Base-by-base conservation (phyloP, 1,284 basidiomycete genomes). In the Moesziomyces aphidis region DNA sequence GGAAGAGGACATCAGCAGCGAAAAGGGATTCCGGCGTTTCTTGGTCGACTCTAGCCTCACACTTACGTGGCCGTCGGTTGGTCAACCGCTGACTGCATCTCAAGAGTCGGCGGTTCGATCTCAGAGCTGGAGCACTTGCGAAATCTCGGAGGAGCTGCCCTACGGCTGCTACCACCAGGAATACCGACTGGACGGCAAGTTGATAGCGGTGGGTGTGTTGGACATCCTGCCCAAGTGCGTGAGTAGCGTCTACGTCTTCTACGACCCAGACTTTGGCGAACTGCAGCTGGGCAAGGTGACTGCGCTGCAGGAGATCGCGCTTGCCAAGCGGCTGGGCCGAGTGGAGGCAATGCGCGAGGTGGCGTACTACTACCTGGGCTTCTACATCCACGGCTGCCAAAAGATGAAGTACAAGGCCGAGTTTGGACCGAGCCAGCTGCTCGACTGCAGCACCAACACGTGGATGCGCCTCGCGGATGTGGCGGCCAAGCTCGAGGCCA, bases 371-470 rank as follows among this genome's bases (percentile, higher is more conserved):
- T 78, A 78, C 46, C 43, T 79, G 52, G 77, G 78, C 42, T 80
- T 66, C 55, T 80, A 78, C 65, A 78, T 80, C 43, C 66, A 75
- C 52, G 58, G 54, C 0, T 99, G 95, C 79, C 89, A 87, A 58
- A 99, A 99, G 86, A 99, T 99, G 97, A 88, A 89, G 64, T 99
- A 99, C 86, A 99, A 99, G 85, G 94, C 91, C 24, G 93, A 96
- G 57, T 99, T 95, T 76, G 84, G 87, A 0, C 96, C 97, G 0
- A 95, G 93, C 5, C 93, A 90, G 80, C 88, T 99, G 8, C 89
- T 91, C 15, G 96, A 99, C 36, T 71, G 67, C 54, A 46, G 43
- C 53, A 52, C 26, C 43, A 59, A 76, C 44, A 52, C 59, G 13
- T 76, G 70, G 70, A 57, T 19, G 8, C n/a, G 28, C 3, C 28